These are phyloP conservation scores for Mortierella sp. DNA, from an alignment of 371 early-diverging fungal species.

Conservation along the genomic window DNA sequence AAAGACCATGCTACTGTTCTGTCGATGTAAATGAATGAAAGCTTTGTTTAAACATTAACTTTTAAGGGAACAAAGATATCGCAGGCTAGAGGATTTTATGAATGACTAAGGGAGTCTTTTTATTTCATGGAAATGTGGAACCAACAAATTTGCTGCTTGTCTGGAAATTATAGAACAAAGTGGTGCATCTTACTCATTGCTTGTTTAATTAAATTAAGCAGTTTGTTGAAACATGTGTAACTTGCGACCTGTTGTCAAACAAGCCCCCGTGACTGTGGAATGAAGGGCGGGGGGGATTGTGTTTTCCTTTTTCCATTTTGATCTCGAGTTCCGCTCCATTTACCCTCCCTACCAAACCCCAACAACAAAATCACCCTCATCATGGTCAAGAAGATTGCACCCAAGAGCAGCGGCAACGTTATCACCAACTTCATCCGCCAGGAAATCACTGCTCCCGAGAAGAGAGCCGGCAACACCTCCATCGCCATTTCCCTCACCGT, in stretches of 20 bases:
- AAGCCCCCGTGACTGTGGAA: too few relatives aligned
- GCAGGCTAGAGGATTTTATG: not conserved
- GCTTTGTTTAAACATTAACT: too few relatives aligned
- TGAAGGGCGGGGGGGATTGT: too few relatives aligned
- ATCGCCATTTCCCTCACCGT: constrained; percentile 74
- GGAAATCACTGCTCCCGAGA: constrained; percentile 60
- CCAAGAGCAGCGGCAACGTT: constrained; percentile 55
- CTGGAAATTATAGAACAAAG: too few relatives aligned
- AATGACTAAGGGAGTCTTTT: not conserved
- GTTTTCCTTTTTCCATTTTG: not conserved
- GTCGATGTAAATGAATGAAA: too few relatives aligned
- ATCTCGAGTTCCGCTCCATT: not conserved
- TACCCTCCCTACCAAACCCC: not conserved
- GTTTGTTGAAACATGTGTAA: too few relatives aligned
- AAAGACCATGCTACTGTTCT: too few relatives aligned
- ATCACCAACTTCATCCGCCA: constrained; percentile 57
- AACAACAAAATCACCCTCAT: constrained; percentile 5
- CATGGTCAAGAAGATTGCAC: constrained; percentile 54
- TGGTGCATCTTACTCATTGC: too few relatives aligned
- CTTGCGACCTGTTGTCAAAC: too few relatives aligned
- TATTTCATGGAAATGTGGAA: not conserved
- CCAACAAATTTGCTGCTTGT: too few relatives aligned
- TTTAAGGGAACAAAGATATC: not conserved
- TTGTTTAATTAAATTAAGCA: too few relatives aligned
- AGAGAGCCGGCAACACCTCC: constrained; percentile 68